Base-by-base conservation (phyloP, 495 filamentous ascomycete species). In the Daldinia vernicosa region DNA sequence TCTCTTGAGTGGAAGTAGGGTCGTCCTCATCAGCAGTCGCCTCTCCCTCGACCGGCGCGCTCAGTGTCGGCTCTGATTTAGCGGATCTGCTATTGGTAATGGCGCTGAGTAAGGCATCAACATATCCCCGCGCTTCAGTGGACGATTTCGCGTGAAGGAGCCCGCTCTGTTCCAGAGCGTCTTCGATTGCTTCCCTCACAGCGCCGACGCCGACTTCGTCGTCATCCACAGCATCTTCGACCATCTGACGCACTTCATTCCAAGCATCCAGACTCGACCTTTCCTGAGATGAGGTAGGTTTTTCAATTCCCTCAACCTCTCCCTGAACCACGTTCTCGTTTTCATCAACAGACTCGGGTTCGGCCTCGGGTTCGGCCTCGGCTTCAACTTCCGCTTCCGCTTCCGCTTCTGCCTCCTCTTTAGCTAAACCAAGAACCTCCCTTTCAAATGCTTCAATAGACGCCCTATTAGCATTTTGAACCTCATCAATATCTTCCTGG, bases 401-500 rank as follows among this genome's bases (percentile, higher is more conserved):
- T 5, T 70, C 63, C 1, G 74, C 66, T 19, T 80, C 69, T 2
- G 77, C 75, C 15, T 69, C 74, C 7, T 78, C 69, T 27, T 70
- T 66, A 26, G 40, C 67, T 3, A 89, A 35, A 15, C 86, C 89
- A 54, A 88, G 78, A 6, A 96, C 82, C 0, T 84, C 80, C 26
- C 82, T 81, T 78, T 95, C 90, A 64, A 92, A 93, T 27, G 86
- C 88, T 40, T 90, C 86, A 14, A 94, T 84, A 52, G 85, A 82
- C 11, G 79, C 85, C 47, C 84, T 82, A 47, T 87, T 89, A 33
- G 82, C 83, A 6, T 79, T 84, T 79, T 99, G 96, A 45, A 97
- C 92, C 9, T 82, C 78, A 14, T 91, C 80, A 39, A 96, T 91
- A 53, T 92, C 82, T 7, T 87, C 84, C 14, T 90, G 85, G 0